These are phyloP conservation scores for Mrakia gelida DNA, from an alignment of 768 basidiomycete species.

Conservation along the genomic window DNA sequence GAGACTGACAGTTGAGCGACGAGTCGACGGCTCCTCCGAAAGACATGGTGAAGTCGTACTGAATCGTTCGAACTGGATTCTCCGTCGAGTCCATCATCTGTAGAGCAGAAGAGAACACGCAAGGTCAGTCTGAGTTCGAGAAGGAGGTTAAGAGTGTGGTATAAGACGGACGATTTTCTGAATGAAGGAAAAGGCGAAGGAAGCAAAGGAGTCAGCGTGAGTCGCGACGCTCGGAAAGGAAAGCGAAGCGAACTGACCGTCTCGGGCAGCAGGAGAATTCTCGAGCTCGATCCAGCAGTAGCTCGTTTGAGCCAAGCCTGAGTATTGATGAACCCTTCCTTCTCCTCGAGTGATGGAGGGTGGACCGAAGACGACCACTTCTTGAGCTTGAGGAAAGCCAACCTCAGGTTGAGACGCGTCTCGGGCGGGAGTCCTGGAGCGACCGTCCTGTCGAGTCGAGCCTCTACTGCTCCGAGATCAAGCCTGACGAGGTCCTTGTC, in stretches of 20 bases:
- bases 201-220: conserved; percentile 16
- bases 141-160: not conserved
- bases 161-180: not conserved
- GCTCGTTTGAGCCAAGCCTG: conserved; percentile 36
- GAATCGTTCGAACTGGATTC: conserved; percentile 33
- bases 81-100: conserved; percentile 39
- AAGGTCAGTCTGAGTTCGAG: not conserved
- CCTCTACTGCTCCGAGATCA: conserved; percentile 36
- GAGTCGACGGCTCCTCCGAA: conserved; percentile 36
- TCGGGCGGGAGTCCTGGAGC: conserved; percentile 32
- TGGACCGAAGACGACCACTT: conserved; percentile 37
- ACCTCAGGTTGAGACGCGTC: conserved; percentile 35
- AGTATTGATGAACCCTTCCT: conserved; percentile 32
- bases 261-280: conserved; percentile 12
- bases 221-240: conserved; percentile 30
- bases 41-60: conserved; percentile 38
- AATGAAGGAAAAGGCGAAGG: not conserved
- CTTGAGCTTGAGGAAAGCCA: conserved; percentile 27
- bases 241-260: conserved; percentile 11
- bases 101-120: not conserved
- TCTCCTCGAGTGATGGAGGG: conserved; percentile 29
- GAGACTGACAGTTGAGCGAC: conserved; percentile 19
- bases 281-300: conserved; percentile 29
- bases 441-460: conserved; percentile 34
- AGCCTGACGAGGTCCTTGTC: conserved; percentile 34